Base-by-base conservation (phyloP, 208 protist species). In the Vickermania spadyakhi region DNA sequence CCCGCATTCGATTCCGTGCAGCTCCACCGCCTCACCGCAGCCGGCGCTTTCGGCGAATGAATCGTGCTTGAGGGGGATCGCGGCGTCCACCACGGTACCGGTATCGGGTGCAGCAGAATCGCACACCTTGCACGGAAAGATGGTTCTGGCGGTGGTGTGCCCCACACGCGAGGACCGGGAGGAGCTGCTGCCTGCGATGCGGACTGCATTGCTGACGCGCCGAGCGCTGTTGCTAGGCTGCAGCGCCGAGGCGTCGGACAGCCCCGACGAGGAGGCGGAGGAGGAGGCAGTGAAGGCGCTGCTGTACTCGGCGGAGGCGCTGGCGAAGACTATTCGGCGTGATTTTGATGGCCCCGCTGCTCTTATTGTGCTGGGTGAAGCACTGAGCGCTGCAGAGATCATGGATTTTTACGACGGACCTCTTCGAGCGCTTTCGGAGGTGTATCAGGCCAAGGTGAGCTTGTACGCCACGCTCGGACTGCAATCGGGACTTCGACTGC, bases 1-100 rank as follows among this genome's bases (percentile, higher is more conserved):
- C 75, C 51, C 76, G 78, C 7, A 58, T 84, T 1, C 58, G 66
- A 1, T 73, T 70, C 53, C 80, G 76, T 18, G 80, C 76, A 13
- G 73, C 64, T 28, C 18, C 42, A 18, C 11, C 13, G 13, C 41
- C 11, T 18, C 41, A 18, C 41, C 11, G 41, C 41, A 49, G 13
- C 41, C 41, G 13, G 41, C 41, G 18, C 41, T 21, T 49, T 49
- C 41, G 18, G 18, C 41, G 41, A 11, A 18, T 18, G 11, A 49
- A 11, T 18, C 11, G 18, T 18, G 41, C 41, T 11, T 49, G 13
- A 11, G 41, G 18, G 41, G 41, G 11, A 7, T 22, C 25, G 21
- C n/a, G 7, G 51, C 13, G 13, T 7, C 7, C 51, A 27, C 11
- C 51, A 18, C 7, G n/a, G 21, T 7, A 11, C 11, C 26, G 5